Conservation (phyloP, 495 filamentous ascomycete species). For the Trichocladium uniseriatum region DNA sequence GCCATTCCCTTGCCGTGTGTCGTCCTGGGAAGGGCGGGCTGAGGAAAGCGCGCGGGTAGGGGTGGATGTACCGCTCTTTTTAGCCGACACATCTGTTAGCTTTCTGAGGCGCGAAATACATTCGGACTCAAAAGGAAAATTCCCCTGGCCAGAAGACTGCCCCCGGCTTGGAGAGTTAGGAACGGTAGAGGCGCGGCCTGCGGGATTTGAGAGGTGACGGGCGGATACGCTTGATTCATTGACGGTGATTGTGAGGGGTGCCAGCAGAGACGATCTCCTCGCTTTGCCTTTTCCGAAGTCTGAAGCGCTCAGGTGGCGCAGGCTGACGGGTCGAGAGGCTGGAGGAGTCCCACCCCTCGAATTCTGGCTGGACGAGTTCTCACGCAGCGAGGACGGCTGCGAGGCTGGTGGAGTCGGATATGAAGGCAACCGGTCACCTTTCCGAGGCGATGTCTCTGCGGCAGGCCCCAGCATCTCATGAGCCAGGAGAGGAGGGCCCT, state of each 20-base stretch:
- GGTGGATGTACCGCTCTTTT: conserved; percentile 84
- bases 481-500: conserved; percentile 43
- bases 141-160: conserved; percentile 39
- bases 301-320: conserved; percentile 35
- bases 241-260: conserved; percentile 57
- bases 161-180: conserved; percentile 45
- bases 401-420: conserved; percentile 52
- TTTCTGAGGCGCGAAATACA: conserved; percentile 61
- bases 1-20: conserved; percentile 27
- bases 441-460: conserved; percentile 27
- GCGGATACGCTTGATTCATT: conserved; percentile 58
- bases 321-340: conserved; percentile 18
- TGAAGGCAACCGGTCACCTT: conserved; percentile 29
- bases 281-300: conserved; percentile 32
- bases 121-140: conserved; percentile 48
- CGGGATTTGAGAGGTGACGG: conserved; percentile 68
- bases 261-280: conserved; percentile 42
- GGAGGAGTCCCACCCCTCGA: conserved; percentile 22
- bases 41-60: conserved; percentile 76
- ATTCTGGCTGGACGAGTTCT: conserved; percentile 37
- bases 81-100: conserved; percentile 67
- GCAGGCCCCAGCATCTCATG: conserved; percentile 38
- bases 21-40: conserved; percentile 30
- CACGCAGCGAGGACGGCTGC: conserved; percentile 46
- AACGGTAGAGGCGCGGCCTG: conserved; percentile 46